Evolutionary conservation across 2,329 filamentous ascomycete genomes (phyloP), one percentile per base, ranked within the genome.

Genomic region (Cladorrhinum sp.): DNA sequence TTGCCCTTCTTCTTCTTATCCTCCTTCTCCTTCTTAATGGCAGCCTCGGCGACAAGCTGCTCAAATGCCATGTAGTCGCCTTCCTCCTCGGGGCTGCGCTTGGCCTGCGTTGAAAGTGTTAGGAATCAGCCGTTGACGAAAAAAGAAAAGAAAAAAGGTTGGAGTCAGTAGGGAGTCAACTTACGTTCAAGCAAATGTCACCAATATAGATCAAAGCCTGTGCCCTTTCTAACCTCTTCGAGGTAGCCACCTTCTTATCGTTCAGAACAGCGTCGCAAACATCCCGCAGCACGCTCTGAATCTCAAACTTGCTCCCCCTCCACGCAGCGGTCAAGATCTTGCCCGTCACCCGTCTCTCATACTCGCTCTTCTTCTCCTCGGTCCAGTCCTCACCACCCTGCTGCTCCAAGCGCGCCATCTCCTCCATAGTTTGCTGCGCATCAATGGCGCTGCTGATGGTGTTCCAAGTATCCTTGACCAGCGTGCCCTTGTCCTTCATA

Each of bases 41-140:
- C 92, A 3, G 94, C 94, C 74, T 99, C 95, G 55, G 95, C 93
- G 75, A 99, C 96, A 59, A 99, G 87, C 76, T 98, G 92, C 75
- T 99, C 95, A 69, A 99, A 99, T 16, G 94, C 93, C 86, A 99
- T 96, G 77, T 96, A 98, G 71, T 98, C 95, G 66, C 95, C 94
- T 76, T 99, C 95, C 79, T 99, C 95, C 66, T 99, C 95, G 48
- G 94, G 89, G 58, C 94, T 89, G 64, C 95, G 88, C 74, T 90
- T 84, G 46, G 94, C 91, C 93, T 97, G 67, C 53, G 39, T 9
- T 53, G 21, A 20, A 46, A 8, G n/a, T 20, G 51, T 62, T 42
- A 58, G 58, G 52, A n/a, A 39, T 23, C 3, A 33, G 26, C 42
- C n/a, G 4, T 28, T 9, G 26, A 28, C 9, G 9, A 28, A 9